Evolutionary conservation across 2,329 filamentous ascomycete genomes (phyloP), one percentile per base, ranked within the genome.

Genomic region (Albophoma yamanashiensis): DNA sequence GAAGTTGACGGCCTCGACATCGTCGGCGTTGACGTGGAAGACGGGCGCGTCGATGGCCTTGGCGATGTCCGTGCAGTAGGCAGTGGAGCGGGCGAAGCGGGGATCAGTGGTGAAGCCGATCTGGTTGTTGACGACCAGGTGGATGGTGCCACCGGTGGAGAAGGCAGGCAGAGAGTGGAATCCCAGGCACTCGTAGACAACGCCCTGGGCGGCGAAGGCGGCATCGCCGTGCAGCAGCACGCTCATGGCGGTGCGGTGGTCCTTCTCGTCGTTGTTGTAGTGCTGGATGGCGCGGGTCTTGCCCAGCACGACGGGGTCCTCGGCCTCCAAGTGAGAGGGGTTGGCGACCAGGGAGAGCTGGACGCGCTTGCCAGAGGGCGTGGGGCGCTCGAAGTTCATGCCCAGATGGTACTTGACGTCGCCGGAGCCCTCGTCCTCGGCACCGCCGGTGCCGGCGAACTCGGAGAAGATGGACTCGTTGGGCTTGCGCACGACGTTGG

Each of bases 401-500:
- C 94, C 94, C 70, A 99, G 81, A 80, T 99, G 94, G 80, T 99
- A 99, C 79, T 99, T 99, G 77, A 99, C 94, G 75, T 99, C 94
- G 69, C 94, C 94, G 61, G 94, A 97, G 62, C 94, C 94, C 78
- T 99, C 93, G 67, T 97, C 94, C 67, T 90, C 89, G 59, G 91
- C 90, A 71, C 91, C 91, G 27, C 89, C 80, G 55, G 89, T 91
- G 68, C 94, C 94, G 64, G 91, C 89, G 71, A 99, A 99, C 76
- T 99, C 94, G 74, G 90, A 96, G 82, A 99, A 99, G 76, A 99
- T 99, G 66, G 94, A 97, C 80, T 97, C 94, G 77, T 99, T 99
- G 69, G 94, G 93, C 80, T 99, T 99, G 72, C 94, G 89, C 68
- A 99, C 94, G 71, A 99, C 94, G 78, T 99, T 99, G 80, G 89